A percentile compares a stretch with the other conserved stretches of the same genome.
Conservation (phyloP, 805 yeast species). For the Isabelozyma gotoi region DNA sequence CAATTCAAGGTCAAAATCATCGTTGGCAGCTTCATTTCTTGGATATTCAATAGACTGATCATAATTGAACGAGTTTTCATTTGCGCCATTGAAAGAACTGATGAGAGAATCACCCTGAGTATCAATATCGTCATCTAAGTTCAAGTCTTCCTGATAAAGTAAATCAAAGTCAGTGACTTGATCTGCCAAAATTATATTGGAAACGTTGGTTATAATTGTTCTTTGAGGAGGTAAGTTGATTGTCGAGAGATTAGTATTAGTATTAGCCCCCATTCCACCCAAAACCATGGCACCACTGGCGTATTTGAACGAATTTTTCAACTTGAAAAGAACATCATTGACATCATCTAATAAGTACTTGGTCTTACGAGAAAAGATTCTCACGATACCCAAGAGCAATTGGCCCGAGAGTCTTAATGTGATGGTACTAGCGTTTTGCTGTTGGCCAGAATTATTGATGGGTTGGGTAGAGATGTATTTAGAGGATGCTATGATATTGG, state of each 20-base stretch:
- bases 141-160: constrained; percentile 60
- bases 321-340: constrained; percentile 66
- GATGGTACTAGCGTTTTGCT: constrained; percentile 48
- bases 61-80: constrained; percentile 34
- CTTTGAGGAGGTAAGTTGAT: constrained; percentile 55
- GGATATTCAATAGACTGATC: constrained; percentile 70
- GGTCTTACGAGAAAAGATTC: constrained; percentile 84
- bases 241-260: constrained; percentile 3
- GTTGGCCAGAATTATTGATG: constrained; percentile 35
- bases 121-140: constrained; percentile 26
- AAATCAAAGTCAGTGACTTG: constrained; percentile 78
- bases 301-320: constrained; percentile 63
- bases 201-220: constrained; percentile 60
- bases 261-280: constrained; percentile 7
- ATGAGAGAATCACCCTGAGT: constrained; percentile 5
- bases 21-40: constrained; percentile 38
- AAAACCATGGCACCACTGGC: constrained; percentile 30
- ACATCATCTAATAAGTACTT: constrained; percentile 82
- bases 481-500: constrained; percentile 62
- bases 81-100: constrained; percentile 21
- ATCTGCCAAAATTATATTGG: constrained; percentile 65
- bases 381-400: constrained; percentile 78
- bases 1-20: constrained; percentile 50
- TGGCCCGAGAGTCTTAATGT: constrained; percentile 86
- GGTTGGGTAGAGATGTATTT: constrained; percentile 52